Evolutionary conservation across 1,139 yeast species (phyloP), one percentile per base, ranked within the genome.

Genomic region (Pichia terricola): DNA sequence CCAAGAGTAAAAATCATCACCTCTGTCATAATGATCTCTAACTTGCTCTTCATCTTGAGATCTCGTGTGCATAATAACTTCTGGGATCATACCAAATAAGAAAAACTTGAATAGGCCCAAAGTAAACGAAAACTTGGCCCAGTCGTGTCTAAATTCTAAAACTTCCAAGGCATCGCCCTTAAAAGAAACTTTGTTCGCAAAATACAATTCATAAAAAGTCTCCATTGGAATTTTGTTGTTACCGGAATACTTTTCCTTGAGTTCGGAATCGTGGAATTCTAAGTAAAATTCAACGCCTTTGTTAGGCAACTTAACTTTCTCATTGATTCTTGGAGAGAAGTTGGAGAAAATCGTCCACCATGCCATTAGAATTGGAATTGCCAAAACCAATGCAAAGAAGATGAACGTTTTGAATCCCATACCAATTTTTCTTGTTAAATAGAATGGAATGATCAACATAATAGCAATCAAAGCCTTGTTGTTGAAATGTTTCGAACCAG

Each of bases 31-130:
- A 68, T 88, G 95, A 60, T 83, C 96, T 66, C 95, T 79, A 46
- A 87, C 96, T 68, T 87, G 96, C 67, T 87, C 96, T 69, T 88
- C 96, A 62, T 88, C 96, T 69, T 87, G 96, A 33, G 94, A 83
- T 63, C 87, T 79, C 49, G 95, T 81, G 70, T 87, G 96, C 77
- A 87, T 63, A 57, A 87, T 82, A 46, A 87, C 94, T 68, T 87
- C 96, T 42, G 96, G 96, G 54, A 87, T 83, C 86, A 87, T 79
- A 42, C 94, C 95, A 46, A 86, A 75, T 55, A 87, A 68, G 70
- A 87, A 88, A 68, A 74, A 88, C 64, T 75, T 79, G 77, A 80
- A 88, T 53, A 87, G 73, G 31, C 88, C 71, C 51, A 78, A 62
- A 40, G 96, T 87, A 70, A 87, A 87, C 41, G 80, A 67, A 70